Evolutionary conservation across 2,329 filamentous ascomycete genomes (phyloP), one percentile per base, ranked within the genome.

Genomic region (Venturia pyrina): DNA sequence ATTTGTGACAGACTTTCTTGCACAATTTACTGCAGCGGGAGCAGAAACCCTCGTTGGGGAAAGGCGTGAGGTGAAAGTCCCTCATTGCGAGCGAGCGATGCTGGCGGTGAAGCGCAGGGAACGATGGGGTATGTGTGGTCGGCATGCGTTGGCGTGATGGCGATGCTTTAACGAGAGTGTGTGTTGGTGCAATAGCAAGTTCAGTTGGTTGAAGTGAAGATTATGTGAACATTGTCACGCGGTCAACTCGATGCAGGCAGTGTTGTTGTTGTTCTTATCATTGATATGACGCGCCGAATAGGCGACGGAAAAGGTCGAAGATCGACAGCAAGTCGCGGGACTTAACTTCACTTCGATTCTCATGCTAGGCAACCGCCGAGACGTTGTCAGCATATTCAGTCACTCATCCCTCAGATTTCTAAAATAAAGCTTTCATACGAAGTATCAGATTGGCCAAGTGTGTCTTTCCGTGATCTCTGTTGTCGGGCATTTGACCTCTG

Each of bases 1-100:
- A 48, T 64, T 56, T 64, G 48, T 57, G 40, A 17, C 60, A 62
- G 41, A 62, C n/a, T 62, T 62, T 62, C 17, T 21, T 62, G 17
- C 60, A 62, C 2, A 59, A 21, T 59, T 37, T 59, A 15, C 28
- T 34, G 28, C 53, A 59, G 28, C 53, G 53, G 15, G 53, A 34
- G 32, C 53, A 59, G 53, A 59, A 59, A 13, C 53, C 53, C 37
- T 59, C 53, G 32, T 37, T 21, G 2, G 28, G 53, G 17, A 59
- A 59, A 4, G 53, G 53, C 10, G 53, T 59, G 53, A 59, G 53
- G 19, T 59, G 53, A 24, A 59, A 59, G 17, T 59, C 53, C 32
- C 53, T 32, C 53, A 59, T 59, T 37, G 21, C 28, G 48, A 53
- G 48, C 48, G 48, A 32, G 21, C 48, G 48, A 53, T 53, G 21